phyloP scores from a whole-genome alignment of 305 asterid genomes.

The Coffea humblotiana region DNA sequence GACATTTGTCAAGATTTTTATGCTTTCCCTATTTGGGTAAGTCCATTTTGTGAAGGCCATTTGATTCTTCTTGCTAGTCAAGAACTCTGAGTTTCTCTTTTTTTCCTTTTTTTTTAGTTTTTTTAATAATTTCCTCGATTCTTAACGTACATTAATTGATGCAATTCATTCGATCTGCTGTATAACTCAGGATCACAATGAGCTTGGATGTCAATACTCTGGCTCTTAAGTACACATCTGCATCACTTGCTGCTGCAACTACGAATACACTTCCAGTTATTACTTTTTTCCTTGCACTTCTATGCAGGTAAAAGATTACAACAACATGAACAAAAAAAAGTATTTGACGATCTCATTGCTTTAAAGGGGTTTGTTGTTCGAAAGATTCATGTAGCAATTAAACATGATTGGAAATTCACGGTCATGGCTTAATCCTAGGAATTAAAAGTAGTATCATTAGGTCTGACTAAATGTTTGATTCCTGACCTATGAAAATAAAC shows the following conservation, averaged over 20 bases:
- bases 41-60: conserved; percentile 1
- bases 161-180: background rate
- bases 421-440: background rate
- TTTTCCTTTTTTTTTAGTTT: background rate
- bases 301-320: conserved; percentile 48
- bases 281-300: conserved; percentile 80
- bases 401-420: background rate
- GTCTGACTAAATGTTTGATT: background rate
- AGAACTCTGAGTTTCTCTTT: background rate
- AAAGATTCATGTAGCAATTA: background rate
- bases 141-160: background rate
- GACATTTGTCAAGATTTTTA: conserved; percentile 65
- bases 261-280: conserved; percentile 80
- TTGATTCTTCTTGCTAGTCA: background rate
- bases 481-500: background rate
- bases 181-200: conserved; percentile 60
- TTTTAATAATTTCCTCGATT: background rate
- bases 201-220: conserved; percentile 73
- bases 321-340: no score
- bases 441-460: background rate
- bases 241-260: conserved; percentile 87
- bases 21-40: conserved; percentile 74
- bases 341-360: background rate
- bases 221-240: conserved; percentile 75
- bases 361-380: no score